Evolutionary conservation across 2,329 filamentous ascomycete genomes (phyloP).

Genomic region (Tetracladium maxilliforme): DNA sequence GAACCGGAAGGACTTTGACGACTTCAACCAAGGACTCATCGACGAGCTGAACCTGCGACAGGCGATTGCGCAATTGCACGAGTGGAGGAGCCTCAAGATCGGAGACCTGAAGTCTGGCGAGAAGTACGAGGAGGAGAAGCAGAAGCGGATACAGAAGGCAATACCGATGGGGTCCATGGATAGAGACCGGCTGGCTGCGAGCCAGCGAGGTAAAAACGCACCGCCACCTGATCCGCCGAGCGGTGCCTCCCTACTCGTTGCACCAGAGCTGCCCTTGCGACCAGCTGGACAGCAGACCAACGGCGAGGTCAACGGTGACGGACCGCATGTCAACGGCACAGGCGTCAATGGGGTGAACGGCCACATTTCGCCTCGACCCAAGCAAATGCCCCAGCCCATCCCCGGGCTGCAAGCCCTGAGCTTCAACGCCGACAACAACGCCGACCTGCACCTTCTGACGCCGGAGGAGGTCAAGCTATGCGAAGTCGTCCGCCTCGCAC

Average conservation of each 20-base stretch:
- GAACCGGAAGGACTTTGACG: slow-evolving; percentile 83
- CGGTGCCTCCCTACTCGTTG: slow-evolving; percentile 62
- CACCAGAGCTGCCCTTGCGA: slow-evolving; percentile 60
- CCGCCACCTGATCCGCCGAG: slow-evolving; percentile 56
- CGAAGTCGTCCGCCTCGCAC: slow-evolving; percentile 68
- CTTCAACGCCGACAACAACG: slow-evolving; percentile 58
- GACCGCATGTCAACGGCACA: slow-evolving; percentile 15
- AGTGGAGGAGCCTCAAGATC: slow-evolving; percentile 80
- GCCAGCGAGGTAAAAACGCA: slow-evolving; percentile 53
- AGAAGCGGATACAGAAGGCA: slow-evolving; percentile 52
- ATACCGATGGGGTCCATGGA: slow-evolving; percentile 72
- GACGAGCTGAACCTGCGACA: slow-evolving; percentile 86
- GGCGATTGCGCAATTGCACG: slow-evolving; percentile 80
- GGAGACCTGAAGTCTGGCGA: slow-evolving; percentile 75
- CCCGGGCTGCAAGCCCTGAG: slow-evolving; percentile 48
- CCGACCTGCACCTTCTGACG: slow-evolving; percentile 75
- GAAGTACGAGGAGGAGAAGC: slow-evolving; percentile 86
- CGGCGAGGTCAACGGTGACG: slow-evolving; percentile 15
- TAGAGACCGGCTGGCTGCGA: slow-evolving; percentile 58
- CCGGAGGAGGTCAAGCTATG: slow-evolving; percentile 78
- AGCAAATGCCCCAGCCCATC: slow-evolving; percentile 39
- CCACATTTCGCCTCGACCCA: slow-evolving; percentile 25
- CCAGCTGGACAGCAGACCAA: slow-evolving; percentile 23
- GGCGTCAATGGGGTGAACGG: slow-evolving; percentile 41
- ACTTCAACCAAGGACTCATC: slow-evolving; percentile 69